Conservation (phyloP, 2,329 filamentous ascomycete species). For the Furcasterigmium furcatum region DNA sequence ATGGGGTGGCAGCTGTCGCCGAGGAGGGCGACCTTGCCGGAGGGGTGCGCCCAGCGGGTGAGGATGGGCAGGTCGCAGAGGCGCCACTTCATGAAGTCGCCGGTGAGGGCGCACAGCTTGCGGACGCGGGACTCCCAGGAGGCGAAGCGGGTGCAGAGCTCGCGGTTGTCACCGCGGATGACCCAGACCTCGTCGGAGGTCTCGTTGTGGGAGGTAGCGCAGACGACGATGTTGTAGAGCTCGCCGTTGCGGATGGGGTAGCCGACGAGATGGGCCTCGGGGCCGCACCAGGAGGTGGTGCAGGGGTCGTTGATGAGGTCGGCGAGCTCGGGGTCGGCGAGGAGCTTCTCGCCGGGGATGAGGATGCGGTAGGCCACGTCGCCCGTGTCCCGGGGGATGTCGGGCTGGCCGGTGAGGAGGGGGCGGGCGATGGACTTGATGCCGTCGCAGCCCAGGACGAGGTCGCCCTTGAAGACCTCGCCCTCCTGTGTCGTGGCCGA, state of each 20-base stretch:
- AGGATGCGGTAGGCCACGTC: too few relatives aligned
- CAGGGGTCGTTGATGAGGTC: slow-evolving; percentile 11
- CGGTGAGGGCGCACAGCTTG: neutral
- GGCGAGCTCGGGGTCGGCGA: slow-evolving; percentile 13
- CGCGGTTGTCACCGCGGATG: neutral
- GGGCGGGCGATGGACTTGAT: too few relatives aligned
- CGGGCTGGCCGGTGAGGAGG: too few relatives aligned
- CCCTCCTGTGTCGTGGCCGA: too few relatives aligned
- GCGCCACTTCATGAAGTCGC: neutral
- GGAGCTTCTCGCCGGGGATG: too few relatives aligned
- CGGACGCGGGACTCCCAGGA: neutral
- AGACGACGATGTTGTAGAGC: slow-evolving; percentile 20
- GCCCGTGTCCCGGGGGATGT: too few relatives aligned
- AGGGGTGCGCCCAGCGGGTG: slow-evolving; percentile 7
- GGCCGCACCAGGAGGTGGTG: slow-evolving; percentile 17
- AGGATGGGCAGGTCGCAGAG: slow-evolving; percentile 18
- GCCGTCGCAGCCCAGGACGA: too few relatives aligned
- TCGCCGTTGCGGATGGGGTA: slow-evolving; percentile 20
- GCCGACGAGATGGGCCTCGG: slow-evolving; percentile 21
- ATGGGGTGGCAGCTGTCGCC: slow-evolving; percentile 19
- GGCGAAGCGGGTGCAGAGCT: neutral
- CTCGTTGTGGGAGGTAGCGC: neutral
- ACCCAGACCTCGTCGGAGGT: too few relatives aligned
- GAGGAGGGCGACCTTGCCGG: slow-evolving; percentile 5
- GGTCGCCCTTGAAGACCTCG: too few relatives aligned